Percentiles rank a stretch among this genome's conserved stretches.
These are phyloP conservation scores for Caryocar brasiliense DNA, from an alignment of 441 rosid species.

Conservation along the genomic window DNA sequence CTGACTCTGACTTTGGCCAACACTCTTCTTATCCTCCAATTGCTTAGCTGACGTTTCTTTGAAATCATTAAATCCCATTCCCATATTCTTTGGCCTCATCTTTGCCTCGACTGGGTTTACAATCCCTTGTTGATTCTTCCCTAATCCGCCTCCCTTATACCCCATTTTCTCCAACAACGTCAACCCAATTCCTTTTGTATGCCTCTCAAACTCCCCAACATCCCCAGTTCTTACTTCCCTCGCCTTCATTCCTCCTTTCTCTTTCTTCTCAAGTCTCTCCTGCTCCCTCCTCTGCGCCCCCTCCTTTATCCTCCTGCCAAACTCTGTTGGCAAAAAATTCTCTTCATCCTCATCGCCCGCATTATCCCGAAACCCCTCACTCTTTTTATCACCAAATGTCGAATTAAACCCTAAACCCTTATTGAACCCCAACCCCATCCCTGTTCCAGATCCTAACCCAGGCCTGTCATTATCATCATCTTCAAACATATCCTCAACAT, in stretches of 20 bases:
- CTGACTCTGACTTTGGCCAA: conserved; percentile 6
- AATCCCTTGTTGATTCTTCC: conserved; percentile 71
- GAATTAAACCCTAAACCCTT: conserved; percentile 18
- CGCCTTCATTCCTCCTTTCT: conserved; percentile 27
- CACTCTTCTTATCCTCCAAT: conserved; percentile 45
- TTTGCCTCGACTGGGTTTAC: conserved; percentile 56
- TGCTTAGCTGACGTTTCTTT: conserved; percentile 42
- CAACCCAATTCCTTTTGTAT: conserved; percentile 70
- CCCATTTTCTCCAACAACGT: conserved; percentile 78
- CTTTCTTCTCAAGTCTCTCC: conserved; percentile 45
- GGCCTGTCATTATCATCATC: conserved; percentile 32
- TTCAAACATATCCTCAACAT: conserved; percentile 24
- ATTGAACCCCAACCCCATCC: conserved; percentile 13
- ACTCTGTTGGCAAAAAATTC: conserved; percentile 42
- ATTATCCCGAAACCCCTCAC: conserved; percentile 8
- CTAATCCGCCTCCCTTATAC: conserved; percentile 73
- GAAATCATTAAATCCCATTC: conserved; percentile 69
- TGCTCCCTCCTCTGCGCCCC: conserved; percentile 46
- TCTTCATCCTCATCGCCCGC: conserved; percentile 21
- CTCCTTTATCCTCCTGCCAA: conserved; percentile 57
- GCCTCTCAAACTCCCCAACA: conserved; percentile 57
- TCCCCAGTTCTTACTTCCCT: conserved; percentile 29
- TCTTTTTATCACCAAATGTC: conserved; percentile 20
- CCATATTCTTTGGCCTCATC: conserved; percentile 70
- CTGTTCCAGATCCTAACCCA: conserved; percentile 43